Base-by-base conservation (phyloP, 345 rosid genomes). In the Rubroshorea leprosula region DNA sequence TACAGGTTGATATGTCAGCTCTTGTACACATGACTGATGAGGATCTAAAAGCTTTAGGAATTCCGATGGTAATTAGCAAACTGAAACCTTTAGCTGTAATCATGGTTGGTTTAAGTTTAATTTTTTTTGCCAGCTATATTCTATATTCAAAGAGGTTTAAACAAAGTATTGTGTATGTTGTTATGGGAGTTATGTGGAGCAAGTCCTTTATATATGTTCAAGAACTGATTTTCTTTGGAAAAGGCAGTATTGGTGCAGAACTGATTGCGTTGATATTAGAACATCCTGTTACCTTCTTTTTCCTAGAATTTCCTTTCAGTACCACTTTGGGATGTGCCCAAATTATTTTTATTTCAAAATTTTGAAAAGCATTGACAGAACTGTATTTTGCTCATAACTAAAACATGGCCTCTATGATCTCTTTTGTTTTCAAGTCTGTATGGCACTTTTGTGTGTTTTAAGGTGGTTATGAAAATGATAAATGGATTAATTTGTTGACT, bases 1-100 rank as follows among this genome's bases (percentile, higher is more conserved):
- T 69, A 45, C 75, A 93, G 97, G 97, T 93, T 66, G 99, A 93
- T 73, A 93, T 93, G 99, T 72, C 89, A 23, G 92, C 99, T 53
- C 96, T 93, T 59, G 56, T 80, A 39, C 99, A 93, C 81, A 93
- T 93, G 99, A 82, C 74, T 57, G 99, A 93, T 73, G 95, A 80
- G 50, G 99, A 93, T 68, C 92, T 89, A 59, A 93, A 87, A 76
- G 96, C 89, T 72, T 53, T 93, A 72, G 88, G 96, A 63, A 85
- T 93, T 71, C 99, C 97, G 9, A 87, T 93, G 99, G 99, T 93
- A 82, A 70, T 23, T 69, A n/a, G n/a, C 23, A 47, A 50, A 47
- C 47, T 19, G n/a, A 8, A 18, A 17, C 23, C 38, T 2, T 41
- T 17, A 55, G 39, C 53, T 8, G 49, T 25, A 5, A 67, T 59